phyloP scores from a whole-genome alignment of 2,329 filamentous ascomycete genomes.

The Ceratocystis papillata region DNA sequence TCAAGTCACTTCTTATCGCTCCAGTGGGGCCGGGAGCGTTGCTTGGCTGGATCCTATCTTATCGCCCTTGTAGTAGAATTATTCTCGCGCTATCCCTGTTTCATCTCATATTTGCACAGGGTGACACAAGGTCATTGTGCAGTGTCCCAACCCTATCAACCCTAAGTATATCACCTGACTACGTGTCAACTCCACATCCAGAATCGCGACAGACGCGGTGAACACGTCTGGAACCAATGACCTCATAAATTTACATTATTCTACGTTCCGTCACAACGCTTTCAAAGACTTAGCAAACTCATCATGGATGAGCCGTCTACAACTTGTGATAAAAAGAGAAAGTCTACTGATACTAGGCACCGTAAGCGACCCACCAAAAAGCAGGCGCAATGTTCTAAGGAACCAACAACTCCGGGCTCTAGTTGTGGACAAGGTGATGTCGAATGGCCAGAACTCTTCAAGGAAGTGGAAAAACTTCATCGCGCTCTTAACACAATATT shows the following conservation, averaged over 20 bases:
- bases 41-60: constrained; percentile 5
- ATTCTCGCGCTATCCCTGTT: constrained; percentile 11
- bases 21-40: not conserved
- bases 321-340: not conserved
- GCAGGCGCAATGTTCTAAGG: no score
- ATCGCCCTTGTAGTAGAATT: not conserved
- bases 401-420: not conserved
- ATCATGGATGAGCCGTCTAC: not conserved
- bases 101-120: constrained; percentile 8
- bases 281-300: not conserved
- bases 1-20: not conserved
- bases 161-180: not conserved
- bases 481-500: constrained; percentile 83
- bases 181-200: not conserved
- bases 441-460: constrained; percentile 66
- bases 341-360: not conserved
- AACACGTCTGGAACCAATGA: not conserved
- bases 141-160: not conserved
- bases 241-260: no score
- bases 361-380: not conserved
- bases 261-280: no score
- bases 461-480: constrained; percentile 62
- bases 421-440: not conserved
- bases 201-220: not conserved
- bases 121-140: constrained; percentile 1